A percentile compares a stretch with the other conserved stretches of the same genome.
Evolutionary conservation across 2,329 filamentous ascomycete genomes (phyloP).

Genomic region (Verticillium tricorpus): DNA sequence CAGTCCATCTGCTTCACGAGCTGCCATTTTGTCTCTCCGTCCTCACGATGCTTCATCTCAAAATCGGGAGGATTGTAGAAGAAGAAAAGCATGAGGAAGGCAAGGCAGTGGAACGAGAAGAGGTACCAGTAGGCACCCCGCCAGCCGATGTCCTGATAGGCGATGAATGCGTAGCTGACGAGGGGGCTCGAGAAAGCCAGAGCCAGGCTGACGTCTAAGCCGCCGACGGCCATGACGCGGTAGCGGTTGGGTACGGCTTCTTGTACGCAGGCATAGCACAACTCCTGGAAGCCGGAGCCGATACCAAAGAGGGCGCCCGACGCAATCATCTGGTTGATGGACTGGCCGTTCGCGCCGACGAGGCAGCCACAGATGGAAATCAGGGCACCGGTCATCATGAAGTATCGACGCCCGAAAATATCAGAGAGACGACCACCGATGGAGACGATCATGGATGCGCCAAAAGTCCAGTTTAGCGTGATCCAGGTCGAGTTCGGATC

Average conservation of each 20-base stretch:
- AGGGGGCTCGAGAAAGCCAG: conserved; percentile 25
- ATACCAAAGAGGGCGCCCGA: conserved; percentile 33
- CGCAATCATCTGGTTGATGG: conserved; percentile 34
- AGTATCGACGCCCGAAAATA: conserved; percentile 33
- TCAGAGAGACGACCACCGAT: conserved; percentile 31
- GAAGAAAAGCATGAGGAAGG: conserved; percentile 16
- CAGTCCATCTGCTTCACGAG: conserved; percentile 20
- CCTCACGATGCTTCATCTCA: conserved; percentile 24
- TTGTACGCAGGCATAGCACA: conserved; percentile 29
- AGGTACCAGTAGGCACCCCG: conserved; percentile 18
- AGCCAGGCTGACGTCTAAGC: conserved; percentile 23
- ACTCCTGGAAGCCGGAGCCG: conserved; percentile 33
- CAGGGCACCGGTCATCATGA: conserved; percentile 28
- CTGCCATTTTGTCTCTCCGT: conserved; percentile 20
- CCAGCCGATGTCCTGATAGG: conserved; percentile 12
- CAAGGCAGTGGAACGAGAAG: conserved; percentile 15
- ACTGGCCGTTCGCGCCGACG: conserved; percentile 31
- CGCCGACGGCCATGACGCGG: conserved; percentile 30
- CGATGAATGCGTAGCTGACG: conserved; percentile 26
- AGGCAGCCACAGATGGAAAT: conserved; percentile 29
- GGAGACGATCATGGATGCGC: conserved; percentile 26
- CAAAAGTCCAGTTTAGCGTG: conserved; percentile 25
- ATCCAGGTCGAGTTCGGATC: conserved; percentile 29
- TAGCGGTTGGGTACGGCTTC: conserved; percentile 32
- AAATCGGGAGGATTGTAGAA: conserved; percentile 31